A percentile compares a stretch with the other conserved stretches of the same genome.
Conservation (phyloP, 2,329 filamentous ascomycete genomes). For the Penicillium paneum region DNA sequence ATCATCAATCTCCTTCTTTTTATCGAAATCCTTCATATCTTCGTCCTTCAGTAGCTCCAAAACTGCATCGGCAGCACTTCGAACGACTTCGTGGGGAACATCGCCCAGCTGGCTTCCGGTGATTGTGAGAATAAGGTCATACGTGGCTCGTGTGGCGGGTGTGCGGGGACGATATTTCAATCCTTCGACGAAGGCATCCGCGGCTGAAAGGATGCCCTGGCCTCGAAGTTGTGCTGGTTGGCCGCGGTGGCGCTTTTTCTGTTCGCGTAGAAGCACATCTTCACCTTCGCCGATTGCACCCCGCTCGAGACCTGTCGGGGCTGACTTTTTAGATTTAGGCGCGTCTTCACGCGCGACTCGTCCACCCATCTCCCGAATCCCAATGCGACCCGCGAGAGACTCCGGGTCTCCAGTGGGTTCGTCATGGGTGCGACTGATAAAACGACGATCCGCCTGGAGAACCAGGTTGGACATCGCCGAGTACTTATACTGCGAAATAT, state of each 20-base stretch:
- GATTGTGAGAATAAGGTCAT: slow-evolving; percentile 88
- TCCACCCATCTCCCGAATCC: slow-evolving; percentile 90
- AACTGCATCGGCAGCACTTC: slow-evolving; percentile 88
- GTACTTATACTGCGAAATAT: slow-evolving; percentile 97
- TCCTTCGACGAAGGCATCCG: slow-evolving; percentile 84
- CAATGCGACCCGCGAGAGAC: slow-evolving; percentile 90
- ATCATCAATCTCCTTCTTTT: slow-evolving; percentile 96
- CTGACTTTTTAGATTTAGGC: slow-evolving; percentile 76
- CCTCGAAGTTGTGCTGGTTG: slow-evolving; percentile 68
- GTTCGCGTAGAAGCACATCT: slow-evolving; percentile 77
- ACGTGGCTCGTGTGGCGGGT: slow-evolving; percentile 84
- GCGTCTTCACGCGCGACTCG: slow-evolving; percentile 74
- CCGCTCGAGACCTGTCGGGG: slow-evolving; percentile 67
- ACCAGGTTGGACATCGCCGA: slow-evolving; percentile 99
- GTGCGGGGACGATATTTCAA: slow-evolving; percentile 90
- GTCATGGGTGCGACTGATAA: slow-evolving; percentile 86
- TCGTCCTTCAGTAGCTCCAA: slow-evolving; percentile 93
- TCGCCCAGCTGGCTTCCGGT: slow-evolving; percentile 87
- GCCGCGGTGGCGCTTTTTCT: slow-evolving; percentile 77
- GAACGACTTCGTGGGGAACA: slow-evolving; percentile 84
- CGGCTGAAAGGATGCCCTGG: slow-evolving; percentile 75
- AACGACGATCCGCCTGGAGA: slow-evolving; percentile 97
- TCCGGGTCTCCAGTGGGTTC: slow-evolving; percentile 97
- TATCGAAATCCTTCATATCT: slow-evolving; percentile 93
- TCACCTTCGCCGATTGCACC: slow-evolving; percentile 75